These are phyloP conservation scores for Lolium rigidum DNA, from an alignment of 176 grass and related monocot genomes.

Conservation along the genomic window DNA sequence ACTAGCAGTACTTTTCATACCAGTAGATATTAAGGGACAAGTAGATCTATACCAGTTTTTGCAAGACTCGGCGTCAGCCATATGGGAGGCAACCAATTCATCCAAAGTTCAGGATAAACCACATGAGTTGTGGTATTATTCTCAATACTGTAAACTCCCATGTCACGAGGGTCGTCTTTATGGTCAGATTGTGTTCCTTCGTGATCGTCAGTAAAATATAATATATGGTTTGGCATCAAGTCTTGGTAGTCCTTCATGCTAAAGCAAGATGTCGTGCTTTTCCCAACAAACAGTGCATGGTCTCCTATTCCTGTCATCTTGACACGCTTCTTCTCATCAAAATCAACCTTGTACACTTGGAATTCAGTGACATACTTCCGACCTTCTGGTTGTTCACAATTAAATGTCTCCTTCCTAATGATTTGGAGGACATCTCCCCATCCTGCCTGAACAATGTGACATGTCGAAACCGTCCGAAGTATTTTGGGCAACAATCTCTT, in stretches of 20 bases:
- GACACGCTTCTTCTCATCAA: neutral
- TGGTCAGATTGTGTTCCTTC: neutral
- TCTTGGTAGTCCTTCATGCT: neutral
- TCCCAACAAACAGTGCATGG: neutral
- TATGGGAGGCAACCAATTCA: constrained; percentile 4
- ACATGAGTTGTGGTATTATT: neutral
- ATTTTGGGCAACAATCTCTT: neutral
- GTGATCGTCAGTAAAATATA: neutral
- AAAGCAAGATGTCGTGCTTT: neutral
- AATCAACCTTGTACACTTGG: neutral
- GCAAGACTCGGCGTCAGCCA: neutral
- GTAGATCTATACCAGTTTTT: neutral
- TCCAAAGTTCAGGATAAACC: constrained; percentile 13
- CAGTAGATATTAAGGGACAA: neutral
- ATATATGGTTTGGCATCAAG: neutral
- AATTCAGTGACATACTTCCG: neutral
- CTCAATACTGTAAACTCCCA: constrained; percentile 1
- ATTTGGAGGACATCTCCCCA: neutral
- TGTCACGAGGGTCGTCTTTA: neutral
- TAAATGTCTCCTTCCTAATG: no score
- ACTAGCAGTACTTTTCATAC: neutral
- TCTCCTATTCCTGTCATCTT: neutral
- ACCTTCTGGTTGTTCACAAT: neutral
- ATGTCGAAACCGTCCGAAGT: neutral
- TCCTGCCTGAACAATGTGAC: neutral